phyloP scores from a whole-genome alignment of 108 stramenopile species.

The Cyclotella choctawhatcheeana region DNA sequence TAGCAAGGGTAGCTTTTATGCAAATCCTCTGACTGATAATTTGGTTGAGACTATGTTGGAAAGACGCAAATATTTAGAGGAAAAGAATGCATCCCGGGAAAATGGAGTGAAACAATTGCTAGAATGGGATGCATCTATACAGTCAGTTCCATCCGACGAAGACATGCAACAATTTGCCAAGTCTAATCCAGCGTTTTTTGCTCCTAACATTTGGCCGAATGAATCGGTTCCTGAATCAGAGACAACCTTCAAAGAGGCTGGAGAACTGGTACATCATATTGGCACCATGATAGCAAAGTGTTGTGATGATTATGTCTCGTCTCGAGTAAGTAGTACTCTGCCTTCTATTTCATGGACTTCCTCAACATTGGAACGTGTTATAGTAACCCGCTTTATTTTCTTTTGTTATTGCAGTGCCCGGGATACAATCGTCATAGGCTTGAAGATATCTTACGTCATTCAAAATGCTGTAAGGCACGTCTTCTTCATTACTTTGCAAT shows the following conservation, averaged over 20 bases:
- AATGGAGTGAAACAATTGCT: constrained; percentile 12
- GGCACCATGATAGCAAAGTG: constrained; percentile 79
- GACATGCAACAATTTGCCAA: constrained; percentile 34
- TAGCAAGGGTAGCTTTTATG: constrained; percentile 93
- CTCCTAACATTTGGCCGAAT: constrained; percentile 86
- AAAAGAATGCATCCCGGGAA: constrained; percentile 6
- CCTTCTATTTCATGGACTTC: too few species aligned
- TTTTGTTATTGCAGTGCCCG: constrained; percentile 25
- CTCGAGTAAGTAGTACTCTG: constrained; percentile 40
- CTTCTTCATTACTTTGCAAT: constrained; percentile 93
- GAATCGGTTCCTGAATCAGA: constrained; percentile 76
- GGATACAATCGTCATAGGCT: constrained; percentile 57
- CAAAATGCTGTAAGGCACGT: constrained; percentile 85
- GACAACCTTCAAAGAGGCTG: constrained; percentile 74
- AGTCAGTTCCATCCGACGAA: constrained; percentile 29
- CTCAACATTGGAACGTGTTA: too few species aligned
- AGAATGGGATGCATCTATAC: constrained; percentile 41
- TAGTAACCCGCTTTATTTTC: background rate
- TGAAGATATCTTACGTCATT: constrained; percentile 58
- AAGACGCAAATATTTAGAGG: constrained; percentile 19
- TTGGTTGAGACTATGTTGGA: constrained; percentile 46
- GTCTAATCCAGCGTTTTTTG: constrained; percentile 68
- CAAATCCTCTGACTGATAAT: constrained; percentile 87
- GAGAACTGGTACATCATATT: constrained; percentile 71
- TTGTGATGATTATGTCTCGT: constrained; percentile 77